Evolutionary conservation across 805 yeast genomes (phyloP).

Genomic region (Schwanniomyces pseudopolymorphus): DNA sequence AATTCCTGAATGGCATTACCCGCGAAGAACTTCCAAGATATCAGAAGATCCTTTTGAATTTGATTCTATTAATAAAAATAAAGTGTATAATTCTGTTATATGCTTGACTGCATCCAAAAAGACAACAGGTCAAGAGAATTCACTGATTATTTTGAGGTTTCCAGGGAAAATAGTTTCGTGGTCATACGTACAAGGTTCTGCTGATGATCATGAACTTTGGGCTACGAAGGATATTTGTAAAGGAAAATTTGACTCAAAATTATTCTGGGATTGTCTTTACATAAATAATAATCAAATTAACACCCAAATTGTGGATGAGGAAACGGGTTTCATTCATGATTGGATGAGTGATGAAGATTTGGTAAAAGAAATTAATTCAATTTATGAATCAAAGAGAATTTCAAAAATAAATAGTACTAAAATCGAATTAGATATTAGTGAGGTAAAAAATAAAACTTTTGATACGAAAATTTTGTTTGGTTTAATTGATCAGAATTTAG

Average conservation of each 20-base stretch:
- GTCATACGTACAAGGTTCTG: constrained; percentile 86
- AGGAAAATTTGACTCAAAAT: constrained; percentile 47
- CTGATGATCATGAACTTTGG: constrained; percentile 94
- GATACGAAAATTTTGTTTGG: constrained; percentile 32
- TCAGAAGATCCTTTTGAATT: constrained; percentile 3
- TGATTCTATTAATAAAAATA: neutral
- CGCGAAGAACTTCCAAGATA: constrained; percentile 19
- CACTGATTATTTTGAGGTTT: constrained; percentile 54
- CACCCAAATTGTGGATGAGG: constrained; percentile 17
- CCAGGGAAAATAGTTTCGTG: constrained; percentile 11
- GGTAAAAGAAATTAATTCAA: constrained; percentile 12
- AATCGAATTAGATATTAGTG: constrained; percentile 10
- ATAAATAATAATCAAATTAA: constrained; percentile 2
- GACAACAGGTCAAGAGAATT: constrained; percentile 18
- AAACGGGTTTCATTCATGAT: constrained; percentile 18
- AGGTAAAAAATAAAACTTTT: constrained; percentile 8
- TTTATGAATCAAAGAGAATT: constrained; percentile 6
- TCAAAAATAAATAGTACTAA: neutral
- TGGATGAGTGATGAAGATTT: constrained; percentile 25
- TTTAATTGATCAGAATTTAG: constrained; percentile 13
- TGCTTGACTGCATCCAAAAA: constrained; percentile 63
- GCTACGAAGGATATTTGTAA: constrained; percentile 37
- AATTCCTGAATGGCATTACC: constrained; percentile 70
- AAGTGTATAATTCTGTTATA: constrained; percentile 35
- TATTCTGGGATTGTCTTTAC: constrained; percentile 52